Evolutionary conservation across 768 basidiomycete species (phyloP), one percentile per base, ranked within the genome.

Genomic region (Cystofilobasidium macerans): DNA sequence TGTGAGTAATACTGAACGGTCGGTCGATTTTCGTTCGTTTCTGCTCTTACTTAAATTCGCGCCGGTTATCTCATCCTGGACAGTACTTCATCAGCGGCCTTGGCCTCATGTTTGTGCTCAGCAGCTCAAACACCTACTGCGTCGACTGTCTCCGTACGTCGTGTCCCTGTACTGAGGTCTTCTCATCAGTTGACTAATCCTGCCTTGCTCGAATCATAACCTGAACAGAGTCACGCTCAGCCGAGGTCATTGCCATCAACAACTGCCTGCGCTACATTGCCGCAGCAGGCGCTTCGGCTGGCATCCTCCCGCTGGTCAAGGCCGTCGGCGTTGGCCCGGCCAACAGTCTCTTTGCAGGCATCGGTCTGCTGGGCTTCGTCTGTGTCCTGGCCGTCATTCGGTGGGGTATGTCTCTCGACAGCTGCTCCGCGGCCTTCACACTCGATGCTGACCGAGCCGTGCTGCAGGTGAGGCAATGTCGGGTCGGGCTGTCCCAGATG

Each of bases 281-380:
- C 57, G 62, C 75, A 0, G 77, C 77, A 2, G 75, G 68, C 0
- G 64, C 64, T n/a, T 62, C 75, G 0, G 77, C 77, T 18, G 73
- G 72, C 40, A 72, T 76, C 26, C 69, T 78, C 5, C 77, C 77
- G 0, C 64, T 77, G 47, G 71, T 75, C 54, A 67, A 76, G 26
- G 69, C 71, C 0, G 75, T 78, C 35, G 76, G 75, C 33, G 75
- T 76, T 60, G 77, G 77, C 20, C 71, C 69, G 69, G 75, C 77
- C 12, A 72, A 75, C 70, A 76, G 76, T 9, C 63, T 76, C 30
- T 69, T 74, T 5, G 72, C 73, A 0, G 60, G 40, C 8, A 20
- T 68, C 18, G 43, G 36, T 26, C 36, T 62, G 26, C 30, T 68
- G 18, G 67, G 67, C 0, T 43, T 64, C 32, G 36, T 36, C 2